Evolutionary conservation across 1,139 yeast genomes (phyloP).

Genomic region (Barnettozyma hawaiiensis): DNA sequence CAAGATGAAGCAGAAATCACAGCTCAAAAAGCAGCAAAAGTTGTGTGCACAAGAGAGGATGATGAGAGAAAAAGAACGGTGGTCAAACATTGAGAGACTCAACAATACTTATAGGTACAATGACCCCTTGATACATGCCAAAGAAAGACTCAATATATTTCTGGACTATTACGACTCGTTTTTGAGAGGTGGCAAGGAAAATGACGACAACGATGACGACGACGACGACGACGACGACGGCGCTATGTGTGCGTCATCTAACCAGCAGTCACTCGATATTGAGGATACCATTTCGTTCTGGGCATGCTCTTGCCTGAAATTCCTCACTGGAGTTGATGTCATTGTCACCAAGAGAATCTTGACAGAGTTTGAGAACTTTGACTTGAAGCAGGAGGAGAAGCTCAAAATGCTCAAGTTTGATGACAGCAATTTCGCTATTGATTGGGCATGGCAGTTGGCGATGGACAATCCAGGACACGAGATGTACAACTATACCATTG

Average conservation of each 20-base stretch:
- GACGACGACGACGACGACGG: too few species aligned
- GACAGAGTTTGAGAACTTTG: slow-evolving; percentile 18
- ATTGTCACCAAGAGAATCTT: slow-evolving; percentile 12
- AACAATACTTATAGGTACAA: slow-evolving; percentile 6
- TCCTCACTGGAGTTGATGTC: slow-evolving; percentile 16
- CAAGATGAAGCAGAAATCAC: slow-evolving; percentile 1
- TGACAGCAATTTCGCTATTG: slow-evolving; percentile 17
- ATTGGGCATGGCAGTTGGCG: slow-evolving; percentile 38
- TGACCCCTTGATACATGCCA: slow-evolving; percentile 18
- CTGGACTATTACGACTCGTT: slow-evolving; percentile 17
- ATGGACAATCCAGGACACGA: slow-evolving; percentile 32
- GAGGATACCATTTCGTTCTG: slow-evolving; percentile 17
- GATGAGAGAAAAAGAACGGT: slow-evolving; percentile 15
- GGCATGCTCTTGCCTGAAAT: slow-evolving; percentile 21
- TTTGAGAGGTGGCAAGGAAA: slow-evolving; percentile 11
- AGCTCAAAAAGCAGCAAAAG: slow-evolving; percentile 11
- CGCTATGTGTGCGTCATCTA: too few species aligned
- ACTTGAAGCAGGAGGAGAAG: slow-evolving; percentile 13
- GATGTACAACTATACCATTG: slow-evolving; percentile 28
- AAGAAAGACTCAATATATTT: slow-evolving; percentile 15
- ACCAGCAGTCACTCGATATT: slow-evolving; percentile 5
- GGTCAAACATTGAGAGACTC: slow-evolving; percentile 14
- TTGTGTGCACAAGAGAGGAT: slow-evolving; percentile 9
- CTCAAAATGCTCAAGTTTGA: slow-evolving; percentile 15
- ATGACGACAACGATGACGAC: too few species aligned